Evolutionary conservation across 208 protist genomes (phyloP), one percentile per base, ranked within the genome.

Genomic region (Leishmania gerbilli): DNA sequence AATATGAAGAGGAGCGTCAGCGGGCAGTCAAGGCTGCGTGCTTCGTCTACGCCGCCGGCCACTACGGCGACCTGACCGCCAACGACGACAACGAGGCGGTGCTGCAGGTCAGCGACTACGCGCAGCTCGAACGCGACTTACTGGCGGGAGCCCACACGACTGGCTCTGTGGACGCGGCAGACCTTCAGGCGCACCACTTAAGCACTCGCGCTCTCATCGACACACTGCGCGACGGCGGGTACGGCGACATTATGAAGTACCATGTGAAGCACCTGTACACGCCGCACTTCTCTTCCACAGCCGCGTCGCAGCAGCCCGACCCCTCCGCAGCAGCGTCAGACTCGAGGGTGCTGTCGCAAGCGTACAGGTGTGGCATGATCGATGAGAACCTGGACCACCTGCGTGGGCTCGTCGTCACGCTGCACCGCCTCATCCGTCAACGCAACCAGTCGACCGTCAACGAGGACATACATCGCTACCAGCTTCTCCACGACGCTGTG

Each of bases 401-500:
- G 60, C 77, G 74, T 53, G 71, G 82, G n/a, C 79, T 93, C 13
- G 84, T 95, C 53, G 74, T 79, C 45, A 83, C 85, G 21, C 85
- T 98, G 9, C 34, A 71, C 42, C 74, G 53, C 2, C 88, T 98
- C 58, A 87, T 96, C 49, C 82, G 89, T 60, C 71, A 89, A 31
- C 90, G 93, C 76, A 95, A 96, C 79, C 76, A 76, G n/a, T 93
- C 91, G 21, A 96, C 95, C 8, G 95, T 98, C 27, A 96, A 95
- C 77, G 95, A 98, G 72, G 95, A 98, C 81, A 87, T 97, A 3
- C 91, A 94, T 76, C 94, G 93, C 76, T 96, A 97, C 62, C 79
- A 90, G 64, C 91, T 98, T 53, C 86, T 98, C 77, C 90, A 95
- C 78, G 95, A 98, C 80, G 92, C 95, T 53, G 93, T 98, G 42